A percentile compares a stretch with the other conserved stretches of the same genome.
Evolutionary conservation across 129 eudicot species (phyloP).

Genomic region (Saposhnikovia divaricata): DNA sequence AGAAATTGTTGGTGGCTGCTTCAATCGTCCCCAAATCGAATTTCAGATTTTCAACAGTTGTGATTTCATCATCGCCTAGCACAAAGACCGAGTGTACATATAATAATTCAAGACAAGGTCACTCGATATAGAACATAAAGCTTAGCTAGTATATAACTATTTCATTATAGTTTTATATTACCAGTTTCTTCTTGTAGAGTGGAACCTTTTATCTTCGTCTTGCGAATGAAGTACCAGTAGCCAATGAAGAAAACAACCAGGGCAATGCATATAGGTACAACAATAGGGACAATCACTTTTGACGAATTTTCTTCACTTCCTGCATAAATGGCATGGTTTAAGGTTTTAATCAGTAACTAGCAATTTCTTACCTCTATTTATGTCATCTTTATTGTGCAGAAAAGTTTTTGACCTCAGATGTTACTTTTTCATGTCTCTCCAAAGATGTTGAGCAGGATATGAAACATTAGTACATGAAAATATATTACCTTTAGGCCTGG

Average conservation of each 20-base stretch:
- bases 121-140: background rate
- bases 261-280: slow-evolving; percentile 9
- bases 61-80: slow-evolving; percentile 12
- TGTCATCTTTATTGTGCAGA: no score
- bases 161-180: background rate
- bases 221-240: slow-evolving; percentile 1
- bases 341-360: background rate
- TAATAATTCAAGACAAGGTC: no score
- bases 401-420: no score
- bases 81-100: no score
- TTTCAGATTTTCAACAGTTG: slow-evolving; percentile 24
- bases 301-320: slow-evolving; percentile 14
- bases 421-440: no score
- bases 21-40: slow-evolving; percentile 25
- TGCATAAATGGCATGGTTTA: slow-evolving; percentile 5
- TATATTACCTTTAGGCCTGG: background rate
- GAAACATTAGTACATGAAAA: no score
- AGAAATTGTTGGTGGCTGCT: slow-evolving; percentile 33
- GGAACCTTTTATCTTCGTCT: background rate
- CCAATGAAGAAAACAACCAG: slow-evolving; percentile 6
- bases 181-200: slow-evolving; percentile 4
- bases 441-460: no score
- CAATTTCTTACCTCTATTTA: no score
- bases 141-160: background rate
- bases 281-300: slow-evolving; percentile 9